Evolutionary conservation across 2,329 filamentous ascomycete genomes (phyloP).

Genomic region (Blumeriella jaapii): DNA sequence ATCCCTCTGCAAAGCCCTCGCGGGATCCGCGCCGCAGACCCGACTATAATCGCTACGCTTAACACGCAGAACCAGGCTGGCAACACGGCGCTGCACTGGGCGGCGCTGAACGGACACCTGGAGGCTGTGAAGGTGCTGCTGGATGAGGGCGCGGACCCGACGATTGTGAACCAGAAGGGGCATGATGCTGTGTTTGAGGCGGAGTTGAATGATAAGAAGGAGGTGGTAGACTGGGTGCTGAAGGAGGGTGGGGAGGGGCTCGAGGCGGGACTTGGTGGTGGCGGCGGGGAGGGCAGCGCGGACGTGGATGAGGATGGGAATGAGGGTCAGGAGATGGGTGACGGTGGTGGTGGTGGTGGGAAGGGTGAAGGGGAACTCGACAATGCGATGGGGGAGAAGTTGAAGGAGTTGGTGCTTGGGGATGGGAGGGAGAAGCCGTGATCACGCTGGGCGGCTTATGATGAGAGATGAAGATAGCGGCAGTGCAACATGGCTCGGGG

Average conservation of each 20-base stretch:
- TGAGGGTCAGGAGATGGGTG: conserved; percentile 5
- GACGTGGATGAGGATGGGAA: conserved; percentile 8
- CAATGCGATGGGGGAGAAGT: neutral
- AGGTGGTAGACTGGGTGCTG: conserved; percentile 46
- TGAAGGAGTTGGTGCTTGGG: conserved; percentile 3
- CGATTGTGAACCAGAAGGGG: conserved; percentile 70
- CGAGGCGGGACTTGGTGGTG: conserved; percentile 26
- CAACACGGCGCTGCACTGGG: conserved; percentile 92
- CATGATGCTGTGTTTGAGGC: conserved; percentile 70
- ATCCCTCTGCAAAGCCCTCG: conserved; percentile 33
- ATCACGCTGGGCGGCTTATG: neutral
- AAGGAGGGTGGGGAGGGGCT: conserved; percentile 30
- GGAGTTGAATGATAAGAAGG: conserved; percentile 55
- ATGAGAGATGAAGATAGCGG: too few species aligned
- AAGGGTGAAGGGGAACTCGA: too few species aligned
- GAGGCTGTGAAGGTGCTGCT: conserved; percentile 68
- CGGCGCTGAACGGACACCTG: conserved; percentile 78
- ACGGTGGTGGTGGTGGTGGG: conserved; percentile 5
- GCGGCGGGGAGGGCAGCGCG: conserved; percentile 12
- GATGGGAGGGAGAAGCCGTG: conserved; percentile 2
- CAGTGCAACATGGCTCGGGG: too few species aligned
- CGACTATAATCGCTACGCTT: conserved; percentile 37
- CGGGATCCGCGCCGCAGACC: conserved; percentile 22
- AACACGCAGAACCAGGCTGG: conserved; percentile 67
- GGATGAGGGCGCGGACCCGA: conserved; percentile 64